phyloP scores from a whole-genome alignment of 306 rosid species.

The Datisca glomerata region DNA sequence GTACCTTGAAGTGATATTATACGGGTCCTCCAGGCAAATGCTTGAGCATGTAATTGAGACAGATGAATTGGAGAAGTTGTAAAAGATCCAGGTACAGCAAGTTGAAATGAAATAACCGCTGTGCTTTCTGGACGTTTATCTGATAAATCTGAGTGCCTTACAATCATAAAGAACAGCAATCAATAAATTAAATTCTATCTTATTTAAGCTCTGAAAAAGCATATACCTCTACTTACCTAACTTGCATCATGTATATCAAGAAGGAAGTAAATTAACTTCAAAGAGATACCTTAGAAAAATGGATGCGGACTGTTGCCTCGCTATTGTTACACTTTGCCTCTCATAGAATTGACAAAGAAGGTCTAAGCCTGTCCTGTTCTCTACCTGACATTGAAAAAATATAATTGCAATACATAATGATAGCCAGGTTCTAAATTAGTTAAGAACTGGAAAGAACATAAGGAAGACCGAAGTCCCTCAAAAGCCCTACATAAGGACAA shows the following conservation, averaged over 20 bases:
- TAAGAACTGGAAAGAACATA: background rate
- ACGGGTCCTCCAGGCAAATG: slow-evolving; percentile 65
- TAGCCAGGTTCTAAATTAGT: slow-evolving; percentile 1
- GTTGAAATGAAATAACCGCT: slow-evolving; percentile 53
- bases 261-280: too few relatives aligned
- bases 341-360: slow-evolving; percentile 57
- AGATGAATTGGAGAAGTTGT: slow-evolving; percentile 41
- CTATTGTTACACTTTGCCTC: slow-evolving; percentile 41
- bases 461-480: too few relatives aligned
- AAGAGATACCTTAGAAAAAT: slow-evolving; percentile 50
- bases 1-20: slow-evolving; percentile 62
- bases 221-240: too few relatives aligned
- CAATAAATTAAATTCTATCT: slow-evolving; percentile 5
- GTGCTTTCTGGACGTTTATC: slow-evolving; percentile 31
- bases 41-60: slow-evolving; percentile 32
- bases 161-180: slow-evolving; percentile 16
- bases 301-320: slow-evolving; percentile 58
- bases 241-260: too few relatives aligned
- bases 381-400: slow-evolving; percentile 49
- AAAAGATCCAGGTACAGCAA: slow-evolving; percentile 45
- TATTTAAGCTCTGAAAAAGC: too few relatives aligned
- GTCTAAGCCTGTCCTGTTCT: slow-evolving; percentile 56
- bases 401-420: background rate
- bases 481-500: too few relatives aligned
- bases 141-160: slow-evolving; percentile 43